phyloP scores from a whole-genome alignment of 345 rosid genomes.

The Lagerstroemia speciosa region DNA sequence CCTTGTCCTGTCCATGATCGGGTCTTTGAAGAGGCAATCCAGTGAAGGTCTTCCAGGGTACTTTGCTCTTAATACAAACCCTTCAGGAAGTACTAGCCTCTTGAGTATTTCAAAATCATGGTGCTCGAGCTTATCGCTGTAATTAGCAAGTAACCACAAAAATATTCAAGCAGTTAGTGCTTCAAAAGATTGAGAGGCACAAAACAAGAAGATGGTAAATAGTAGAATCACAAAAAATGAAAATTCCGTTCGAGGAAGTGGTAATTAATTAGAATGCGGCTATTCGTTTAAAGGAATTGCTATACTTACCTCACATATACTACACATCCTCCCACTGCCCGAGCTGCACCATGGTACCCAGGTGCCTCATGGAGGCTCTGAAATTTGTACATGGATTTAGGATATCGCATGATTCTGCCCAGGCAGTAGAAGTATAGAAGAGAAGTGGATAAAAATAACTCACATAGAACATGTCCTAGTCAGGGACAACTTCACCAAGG shows the following conservation, averaged over 20 bases:
- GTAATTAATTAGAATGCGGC: too few species aligned
- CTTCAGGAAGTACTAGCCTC: constrained; percentile 47
- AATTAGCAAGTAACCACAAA: neutral
- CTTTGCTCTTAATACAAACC: constrained; percentile 47
- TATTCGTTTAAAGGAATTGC: neutral
- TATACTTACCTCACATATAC: constrained; percentile 36
- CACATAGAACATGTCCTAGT: constrained; percentile 62
- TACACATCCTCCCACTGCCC: constrained; percentile 57
- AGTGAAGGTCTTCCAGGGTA: constrained; percentile 47
- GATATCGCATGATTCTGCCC: neutral
- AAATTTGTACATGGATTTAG: constrained; percentile 8
- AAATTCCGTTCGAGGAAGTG: too few species aligned
- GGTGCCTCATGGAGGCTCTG: constrained; percentile 53
- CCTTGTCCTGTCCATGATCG: constrained; percentile 50
- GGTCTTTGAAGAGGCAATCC: constrained; percentile 46
- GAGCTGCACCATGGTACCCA: constrained; percentile 47
- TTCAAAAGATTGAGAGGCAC: neutral
- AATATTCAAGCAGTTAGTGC: neutral
- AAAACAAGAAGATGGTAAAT: neutral
- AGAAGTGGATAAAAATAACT: constrained; percentile 5
- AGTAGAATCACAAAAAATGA: neutral
- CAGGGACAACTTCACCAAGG: constrained; percentile 57
- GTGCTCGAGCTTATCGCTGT: constrained; percentile 44
- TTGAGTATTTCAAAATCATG: constrained; percentile 47
- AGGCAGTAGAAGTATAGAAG: neutral